Percentiles rank a stretch among this genome's conserved stretches.
phyloP scores from a whole-genome alignment of 306 rosid species.

The Cucumis melo region DNA sequence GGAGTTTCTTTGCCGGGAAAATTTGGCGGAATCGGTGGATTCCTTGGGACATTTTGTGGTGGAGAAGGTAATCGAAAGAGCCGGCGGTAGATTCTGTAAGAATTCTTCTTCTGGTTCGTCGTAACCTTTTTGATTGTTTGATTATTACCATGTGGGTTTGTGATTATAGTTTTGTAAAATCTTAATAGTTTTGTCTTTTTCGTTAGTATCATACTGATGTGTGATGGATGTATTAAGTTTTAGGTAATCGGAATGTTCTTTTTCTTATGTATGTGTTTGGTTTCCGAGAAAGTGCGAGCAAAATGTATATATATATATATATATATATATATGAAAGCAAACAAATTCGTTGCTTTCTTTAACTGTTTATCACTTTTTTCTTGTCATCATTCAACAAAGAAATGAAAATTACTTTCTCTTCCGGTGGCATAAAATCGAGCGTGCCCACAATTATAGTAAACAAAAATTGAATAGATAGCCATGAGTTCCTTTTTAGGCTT shows the following conservation, averaged over 20 bases:
- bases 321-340: neutral
- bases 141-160: neutral
- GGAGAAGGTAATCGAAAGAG: constrained; percentile 11
- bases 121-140: too few species aligned
- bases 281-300: neutral
- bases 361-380: neutral
- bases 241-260: neutral
- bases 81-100: constrained; percentile 28
- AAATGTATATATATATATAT: neutral
- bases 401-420: too few species aligned
- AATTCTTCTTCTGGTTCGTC: constrained; percentile 4
- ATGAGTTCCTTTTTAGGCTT: too few species aligned
- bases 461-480: too few species aligned
- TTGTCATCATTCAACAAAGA: too few species aligned
- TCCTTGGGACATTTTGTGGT: constrained; percentile 56
- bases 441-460: too few species aligned
- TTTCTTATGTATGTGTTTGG: neutral
- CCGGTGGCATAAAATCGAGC: too few species aligned
- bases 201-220: neutral
- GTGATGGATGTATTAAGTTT: neutral
- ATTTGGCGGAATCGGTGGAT: constrained; percentile 43
- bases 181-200: neutral
- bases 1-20: constrained; percentile 70
- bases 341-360: neutral
- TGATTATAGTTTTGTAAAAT: neutral